A percentile compares a stretch with the other conserved stretches of the same genome.
Evolutionary conservation across 305 asterid genomes (phyloP).

Genomic region (Fraxinus velutina): DNA sequence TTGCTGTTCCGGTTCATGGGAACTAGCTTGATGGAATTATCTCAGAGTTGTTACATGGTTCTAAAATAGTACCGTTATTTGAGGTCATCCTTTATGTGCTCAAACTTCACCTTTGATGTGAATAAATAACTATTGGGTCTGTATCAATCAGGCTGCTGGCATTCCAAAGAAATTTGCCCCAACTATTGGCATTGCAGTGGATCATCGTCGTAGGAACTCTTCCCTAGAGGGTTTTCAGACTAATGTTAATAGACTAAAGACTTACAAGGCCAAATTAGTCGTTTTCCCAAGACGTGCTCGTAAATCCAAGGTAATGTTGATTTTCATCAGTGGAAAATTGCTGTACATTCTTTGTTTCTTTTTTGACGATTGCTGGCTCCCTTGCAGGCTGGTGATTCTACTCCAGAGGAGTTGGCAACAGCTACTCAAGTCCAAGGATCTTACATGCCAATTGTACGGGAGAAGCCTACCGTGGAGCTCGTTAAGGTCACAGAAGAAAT

Average conservation of each 20-base stretch:
- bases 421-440: conserved; percentile 39
- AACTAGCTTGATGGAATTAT: background rate
- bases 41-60: background rate
- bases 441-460: conserved; percentile 60
- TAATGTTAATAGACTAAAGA: too few species aligned
- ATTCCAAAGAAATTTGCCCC: conserved; percentile 61
- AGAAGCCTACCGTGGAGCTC: conserved; percentile 66
- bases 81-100: background rate
- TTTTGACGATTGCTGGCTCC: background rate
- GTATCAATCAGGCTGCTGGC: conserved; percentile 50
- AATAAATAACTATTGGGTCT: background rate
- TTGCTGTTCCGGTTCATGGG: background rate
- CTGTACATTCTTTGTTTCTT: background rate
- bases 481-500: conserved; percentile 27
- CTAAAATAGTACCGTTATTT: background rate
- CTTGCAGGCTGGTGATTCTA: conserved; percentile 66
- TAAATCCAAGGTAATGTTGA: too few species aligned
- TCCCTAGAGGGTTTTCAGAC: too few species aligned
- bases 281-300: too few species aligned
- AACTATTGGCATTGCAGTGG: conserved; percentile 55
- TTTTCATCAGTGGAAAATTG: background rate
- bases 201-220: conserved; percentile 21
- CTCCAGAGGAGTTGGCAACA: conserved; percentile 64
- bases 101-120: background rate
- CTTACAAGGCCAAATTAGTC: too few species aligned